phyloP scores from a whole-genome alignment of 495 filamentous ascomycete genomes.

The Annulohypoxylon maeteangense region DNA sequence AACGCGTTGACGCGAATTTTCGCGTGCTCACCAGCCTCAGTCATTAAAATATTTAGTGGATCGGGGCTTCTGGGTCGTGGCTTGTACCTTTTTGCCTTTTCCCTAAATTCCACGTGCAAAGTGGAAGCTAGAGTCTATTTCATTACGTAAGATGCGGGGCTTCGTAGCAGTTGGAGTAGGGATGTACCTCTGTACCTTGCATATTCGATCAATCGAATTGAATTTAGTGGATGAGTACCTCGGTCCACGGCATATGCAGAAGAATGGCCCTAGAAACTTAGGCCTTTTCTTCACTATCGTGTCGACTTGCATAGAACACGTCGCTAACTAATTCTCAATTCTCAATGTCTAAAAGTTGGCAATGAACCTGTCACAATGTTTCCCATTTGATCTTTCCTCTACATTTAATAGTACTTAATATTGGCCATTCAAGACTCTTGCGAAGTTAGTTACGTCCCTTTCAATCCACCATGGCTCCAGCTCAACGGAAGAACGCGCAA shows the following conservation, averaged over 20 bases:
- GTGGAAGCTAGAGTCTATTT: not conserved
- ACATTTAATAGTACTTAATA: not conserved
- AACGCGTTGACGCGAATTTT: slow-evolving; percentile 49
- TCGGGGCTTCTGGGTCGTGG: not conserved
- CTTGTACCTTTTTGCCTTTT: not conserved
- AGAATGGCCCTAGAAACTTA: not conserved
- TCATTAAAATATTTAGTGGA: slow-evolving; percentile 30
- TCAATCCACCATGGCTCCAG: slow-evolving; percentile 63
- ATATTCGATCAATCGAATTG: slow-evolving; percentile 1
- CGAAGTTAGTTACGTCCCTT: slow-evolving; percentile 31
- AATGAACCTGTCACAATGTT: not conserved
- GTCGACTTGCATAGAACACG: slow-evolving; percentile 1
- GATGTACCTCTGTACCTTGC: slow-evolving; percentile 11
- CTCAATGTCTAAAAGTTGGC: slow-evolving; percentile 11
- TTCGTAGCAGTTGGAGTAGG: not conserved
- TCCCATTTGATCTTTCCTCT: not conserved
- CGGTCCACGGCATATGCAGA: slow-evolving; percentile 41
- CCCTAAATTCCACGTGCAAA: slow-evolving; percentile 1
- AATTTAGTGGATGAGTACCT: slow-evolving; percentile 28
- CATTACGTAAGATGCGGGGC: not conserved
- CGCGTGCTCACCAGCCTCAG: slow-evolving; percentile 44
- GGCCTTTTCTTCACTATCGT: not conserved
- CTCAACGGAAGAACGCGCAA: slow-evolving; percentile 66
- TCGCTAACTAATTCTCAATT: not conserved
- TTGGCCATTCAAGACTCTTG: not conserved